Conservation (phyloP, 1,139 yeast species). For the Zygosaccharomyces pseudobailii region DNA sequence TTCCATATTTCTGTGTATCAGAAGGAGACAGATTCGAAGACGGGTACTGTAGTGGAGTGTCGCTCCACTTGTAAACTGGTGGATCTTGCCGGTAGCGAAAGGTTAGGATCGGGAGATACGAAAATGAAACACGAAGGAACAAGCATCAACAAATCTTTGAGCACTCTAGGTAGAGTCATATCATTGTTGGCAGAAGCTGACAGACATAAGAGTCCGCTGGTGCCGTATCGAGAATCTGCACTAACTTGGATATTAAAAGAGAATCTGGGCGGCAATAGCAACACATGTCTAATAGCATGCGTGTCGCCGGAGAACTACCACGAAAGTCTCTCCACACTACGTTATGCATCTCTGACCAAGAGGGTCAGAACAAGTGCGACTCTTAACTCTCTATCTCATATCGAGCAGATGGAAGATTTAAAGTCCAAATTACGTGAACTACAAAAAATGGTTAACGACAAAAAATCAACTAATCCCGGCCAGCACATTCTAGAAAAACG, state of each 20-base stretch:
- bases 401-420: slow-evolving; percentile 2
- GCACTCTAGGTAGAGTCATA: slow-evolving; percentile 83
- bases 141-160: slow-evolving; percentile 76
- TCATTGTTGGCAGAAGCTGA: slow-evolving; percentile 45
- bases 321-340: slow-evolving; percentile 72
- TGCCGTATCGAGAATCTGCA: slow-evolving; percentile 50
- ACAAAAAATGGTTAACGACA: slow-evolving; percentile 1
- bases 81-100: slow-evolving; percentile 81
- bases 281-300: slow-evolving; percentile 85
- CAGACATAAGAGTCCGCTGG: slow-evolving; percentile 30
- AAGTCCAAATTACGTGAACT: slow-evolving; percentile 3
- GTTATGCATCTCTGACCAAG: slow-evolving; percentile 53
- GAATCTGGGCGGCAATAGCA: slow-evolving; percentile 76
- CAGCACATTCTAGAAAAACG: slow-evolving; percentile 1
- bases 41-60: slow-evolving; percentile 49
- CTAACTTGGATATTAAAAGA: slow-evolving; percentile 75
- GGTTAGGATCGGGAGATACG: slow-evolving; percentile 65
- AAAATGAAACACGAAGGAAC: slow-evolving; percentile 79
- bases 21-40: slow-evolving; percentile 44
- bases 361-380: slow-evolving; percentile 6
- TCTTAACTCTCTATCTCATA: slow-evolving; percentile 1
- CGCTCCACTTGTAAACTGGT: slow-evolving; percentile 52
- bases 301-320: slow-evolving; percentile 52
- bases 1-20: slow-evolving; percentile 50
- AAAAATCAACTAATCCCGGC: background rate